Percentiles rank a stretch among this genome's conserved stretches.
phyloP scores from a whole-genome alignment of 106 monocot species.

The Dendrobium nobile region DNA sequence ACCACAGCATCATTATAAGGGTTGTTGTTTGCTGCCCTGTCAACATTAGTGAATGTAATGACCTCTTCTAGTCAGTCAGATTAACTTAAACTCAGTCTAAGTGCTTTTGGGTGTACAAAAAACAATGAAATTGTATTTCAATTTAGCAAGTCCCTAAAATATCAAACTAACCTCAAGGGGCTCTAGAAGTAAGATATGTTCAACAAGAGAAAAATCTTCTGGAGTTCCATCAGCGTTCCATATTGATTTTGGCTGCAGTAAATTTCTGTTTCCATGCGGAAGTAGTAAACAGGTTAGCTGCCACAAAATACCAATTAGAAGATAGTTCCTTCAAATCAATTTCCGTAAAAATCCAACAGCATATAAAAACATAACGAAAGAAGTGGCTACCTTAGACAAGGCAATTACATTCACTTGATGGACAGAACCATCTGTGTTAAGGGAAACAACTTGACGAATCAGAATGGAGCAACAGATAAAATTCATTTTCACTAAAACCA shows the following conservation, averaged over 20 bases:
- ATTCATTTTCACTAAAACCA: background rate
- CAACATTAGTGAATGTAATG: too few relatives aligned
- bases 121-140: background rate
- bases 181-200: conserved; percentile 70
- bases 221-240: conserved; percentile 85
- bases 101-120: background rate
- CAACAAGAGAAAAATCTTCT: conserved; percentile 53
- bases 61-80: too few relatives aligned
- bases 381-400: conserved; percentile 46
- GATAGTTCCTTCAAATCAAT: background rate
- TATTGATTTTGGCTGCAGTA: conserved; percentile 81
- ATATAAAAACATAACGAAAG: background rate
- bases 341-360: background rate
- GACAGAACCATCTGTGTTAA: conserved; percentile 24
- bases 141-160: background rate
- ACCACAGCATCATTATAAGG: too few relatives aligned
- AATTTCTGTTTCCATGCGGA: conserved; percentile 38
- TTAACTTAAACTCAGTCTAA: too few relatives aligned
- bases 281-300: conserved; percentile 87
- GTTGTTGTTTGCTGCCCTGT: too few relatives aligned
- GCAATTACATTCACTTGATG: conserved; percentile 81
- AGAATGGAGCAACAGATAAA: background rate
- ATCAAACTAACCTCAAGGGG: conserved; percentile 22
- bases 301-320: conserved; percentile 4
- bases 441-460: background rate